Conservation (phyloP, 2,329 filamentous ascomycete species). For the Neofusicoccum kwambonambiense region DNA sequence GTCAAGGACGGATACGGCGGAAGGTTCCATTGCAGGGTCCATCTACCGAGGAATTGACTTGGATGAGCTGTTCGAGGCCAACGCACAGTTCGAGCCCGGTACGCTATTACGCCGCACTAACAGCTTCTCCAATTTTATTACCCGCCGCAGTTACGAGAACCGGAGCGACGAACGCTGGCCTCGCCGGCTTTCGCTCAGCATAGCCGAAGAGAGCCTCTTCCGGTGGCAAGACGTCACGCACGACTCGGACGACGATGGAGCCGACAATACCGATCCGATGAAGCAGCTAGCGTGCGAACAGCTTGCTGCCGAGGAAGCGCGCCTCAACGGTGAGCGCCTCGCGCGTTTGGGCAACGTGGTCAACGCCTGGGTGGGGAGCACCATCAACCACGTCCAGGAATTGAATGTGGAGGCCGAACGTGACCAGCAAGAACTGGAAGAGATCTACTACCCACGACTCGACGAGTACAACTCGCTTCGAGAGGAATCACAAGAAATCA, state of each 20-base stretch:
- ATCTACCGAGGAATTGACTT: constrained; percentile 60
- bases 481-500: constrained; percentile 64
- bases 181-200: constrained; percentile 71
- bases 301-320: constrained; percentile 54
- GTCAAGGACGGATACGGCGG: constrained; percentile 42
- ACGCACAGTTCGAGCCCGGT: constrained; percentile 45
- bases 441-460: constrained; percentile 67
- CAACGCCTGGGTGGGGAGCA: constrained; percentile 60
- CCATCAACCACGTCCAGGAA: constrained; percentile 55
- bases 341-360: constrained; percentile 53
- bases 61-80: constrained; percentile 51
- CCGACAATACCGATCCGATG: constrained; percentile 29
- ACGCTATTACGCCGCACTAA: constrained; percentile 61
- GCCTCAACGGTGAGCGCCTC: constrained; percentile 55
- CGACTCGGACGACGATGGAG: constrained; percentile 37
- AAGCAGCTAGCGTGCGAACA: constrained; percentile 36
- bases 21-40: constrained; percentile 59
- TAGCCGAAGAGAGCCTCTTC: constrained; percentile 72
- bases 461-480: constrained; percentile 68
- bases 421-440: constrained; percentile 65
- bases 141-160: constrained; percentile 2
- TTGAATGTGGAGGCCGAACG: constrained; percentile 63
- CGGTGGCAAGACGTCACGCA: constrained; percentile 58
- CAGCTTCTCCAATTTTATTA: constrained; percentile 45
- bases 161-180: constrained; percentile 55